Evolutionary conservation across 345 rosid species (phyloP).

Genomic region (Rhodomyrtus tomentosa): DNA sequence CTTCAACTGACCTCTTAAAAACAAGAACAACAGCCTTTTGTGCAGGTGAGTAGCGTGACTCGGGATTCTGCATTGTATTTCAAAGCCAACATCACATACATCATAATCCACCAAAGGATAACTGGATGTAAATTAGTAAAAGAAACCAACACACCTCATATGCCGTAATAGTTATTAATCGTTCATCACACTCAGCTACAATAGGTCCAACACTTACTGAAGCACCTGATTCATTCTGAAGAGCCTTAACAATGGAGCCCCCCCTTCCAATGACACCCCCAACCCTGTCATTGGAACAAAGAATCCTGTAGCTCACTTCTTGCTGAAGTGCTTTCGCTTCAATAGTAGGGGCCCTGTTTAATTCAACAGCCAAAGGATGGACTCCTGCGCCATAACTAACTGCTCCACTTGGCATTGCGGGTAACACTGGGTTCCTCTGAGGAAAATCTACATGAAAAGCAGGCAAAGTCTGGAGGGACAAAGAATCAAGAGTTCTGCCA

Average conservation of each 20-base stretch:
- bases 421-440: conserved; percentile 12
- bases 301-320: conserved; percentile 63
- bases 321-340: conserved; percentile 20
- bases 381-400: conserved; percentile 20
- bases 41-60: conserved; percentile 53
- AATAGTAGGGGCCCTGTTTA: conserved; percentile 16
- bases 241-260: conserved; percentile 51
- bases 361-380: conserved; percentile 32
- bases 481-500: conserved; percentile 25
- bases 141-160: conserved; percentile 43
- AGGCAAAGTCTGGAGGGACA: conserved; percentile 20
- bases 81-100: conserved; percentile 8
- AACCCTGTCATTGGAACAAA: conserved; percentile 65
- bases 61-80: conserved; percentile 47
- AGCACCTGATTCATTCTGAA: conserved; percentile 84
- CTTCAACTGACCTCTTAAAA: conserved; percentile 52
- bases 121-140: conserved; percentile 1
- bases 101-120: not conserved
- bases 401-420: conserved; percentile 22
- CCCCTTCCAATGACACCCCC: conserved; percentile 86
- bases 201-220: conserved; percentile 52
- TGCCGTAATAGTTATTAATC: conserved; percentile 64
- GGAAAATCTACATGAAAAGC: conserved; percentile 20
- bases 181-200: conserved; percentile 58
- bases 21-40: conserved; percentile 71